Evolutionary conservation across 2,329 filamentous ascomycete genomes (phyloP).

Genomic region (Knoxdaviesia capensis): DNA sequence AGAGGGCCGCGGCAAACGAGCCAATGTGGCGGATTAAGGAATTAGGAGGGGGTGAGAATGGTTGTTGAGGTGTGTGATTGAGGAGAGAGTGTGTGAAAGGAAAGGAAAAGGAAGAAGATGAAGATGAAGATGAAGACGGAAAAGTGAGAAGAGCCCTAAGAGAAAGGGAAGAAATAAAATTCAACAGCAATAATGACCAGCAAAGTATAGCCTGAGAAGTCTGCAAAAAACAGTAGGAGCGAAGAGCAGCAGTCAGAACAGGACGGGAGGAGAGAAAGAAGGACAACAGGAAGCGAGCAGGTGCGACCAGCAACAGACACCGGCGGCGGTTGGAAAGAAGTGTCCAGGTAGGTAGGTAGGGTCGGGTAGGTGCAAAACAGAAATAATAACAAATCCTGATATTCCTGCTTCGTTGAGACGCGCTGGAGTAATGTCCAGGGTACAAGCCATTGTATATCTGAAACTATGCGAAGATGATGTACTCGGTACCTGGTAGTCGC

Average conservation of each 20-base stretch:
- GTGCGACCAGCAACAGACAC: neutral
- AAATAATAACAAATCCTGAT: neutral
- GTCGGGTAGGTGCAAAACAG: neutral
- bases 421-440: too few species aligned
- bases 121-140: neutral
- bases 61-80: neutral
- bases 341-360: neutral
- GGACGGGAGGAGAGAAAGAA: neutral
- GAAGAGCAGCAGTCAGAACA: neutral
- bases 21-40: neutral
- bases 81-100: neutral
- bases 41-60: neutral
- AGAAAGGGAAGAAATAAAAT: neutral
- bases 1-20: neutral
- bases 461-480: too few species aligned
- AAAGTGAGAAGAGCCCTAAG: neutral
- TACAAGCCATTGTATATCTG: too few species aligned
- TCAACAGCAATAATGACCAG: too few species aligned
- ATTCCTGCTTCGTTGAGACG: too few species aligned
- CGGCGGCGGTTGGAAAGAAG: neutral
- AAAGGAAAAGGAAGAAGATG: neutral
- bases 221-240: too few species aligned
- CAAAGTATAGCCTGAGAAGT: too few species aligned
- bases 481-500: too few species aligned
- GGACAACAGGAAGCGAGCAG: neutral